Base-by-base conservation (phyloP, 768 basidiomycete genomes). In the Mycena epipterygia region DNA sequence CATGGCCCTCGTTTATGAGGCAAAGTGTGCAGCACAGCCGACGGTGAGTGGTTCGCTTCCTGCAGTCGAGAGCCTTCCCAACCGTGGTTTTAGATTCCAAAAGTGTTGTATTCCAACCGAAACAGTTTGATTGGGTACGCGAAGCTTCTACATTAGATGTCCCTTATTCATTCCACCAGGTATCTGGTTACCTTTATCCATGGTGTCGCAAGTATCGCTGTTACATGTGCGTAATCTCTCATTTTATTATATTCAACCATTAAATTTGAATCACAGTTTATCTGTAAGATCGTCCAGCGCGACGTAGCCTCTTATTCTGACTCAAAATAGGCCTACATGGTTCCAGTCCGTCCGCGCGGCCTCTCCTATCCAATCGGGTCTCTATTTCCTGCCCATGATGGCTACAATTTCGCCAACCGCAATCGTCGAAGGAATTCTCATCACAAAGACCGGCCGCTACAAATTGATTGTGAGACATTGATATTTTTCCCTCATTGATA, bases 271-370 rank as follows among this genome's bases (percentile, higher is more conserved):
- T 14, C 21, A 1, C 8, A 67, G 66, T 53, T n/a, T 67, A 67
- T 35, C 17, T 66, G 64, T 65, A 30, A 30, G 52, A 25, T 33
- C 33, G 16, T 21, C 33, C 41, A 14, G 35, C 27, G 8, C 19
- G 39, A 29, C 12, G 5, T 56, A 9, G 41, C 16, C 16, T 30
- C n/a, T 17, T 48, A 12, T 23, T 42, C 41, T 30, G 7, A 60
- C 39, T 19, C 57, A 19, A 19, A 23, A n/a, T 37, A 67, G 67
- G 32, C 68, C 68, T 2, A 69, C 68, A 13, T 69, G 76, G 75
- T 85, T 85, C 72, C 85, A 86, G 66, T 79, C 85, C 1, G 79
- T 79, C 21, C 80, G 80, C 62, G 77, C 65, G 13, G 81, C 79
- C 0, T 74, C 74, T 2, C 82, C 86, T 0, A 70, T 84, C n/a